Percentiles rank a stretch among this genome's conserved stretches.
Evolutionary conservation across 2,329 filamentous ascomycete genomes (phyloP).

Genomic region (Albophoma yamanashiensis): DNA sequence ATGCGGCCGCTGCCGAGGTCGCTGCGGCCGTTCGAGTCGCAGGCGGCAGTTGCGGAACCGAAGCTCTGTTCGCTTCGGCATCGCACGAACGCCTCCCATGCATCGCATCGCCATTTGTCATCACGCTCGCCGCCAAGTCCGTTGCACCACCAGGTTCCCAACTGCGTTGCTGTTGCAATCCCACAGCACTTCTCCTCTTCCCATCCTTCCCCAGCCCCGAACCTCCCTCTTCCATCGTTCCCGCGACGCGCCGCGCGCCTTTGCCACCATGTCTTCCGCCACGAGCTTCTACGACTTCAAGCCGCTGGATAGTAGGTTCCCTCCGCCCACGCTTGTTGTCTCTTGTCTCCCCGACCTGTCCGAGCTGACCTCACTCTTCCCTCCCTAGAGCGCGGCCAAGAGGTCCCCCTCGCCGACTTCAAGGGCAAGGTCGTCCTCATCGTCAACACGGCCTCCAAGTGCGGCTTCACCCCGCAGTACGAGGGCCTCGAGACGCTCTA

Average conservation of each 20-base stretch:
- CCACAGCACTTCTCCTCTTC: not conserved
- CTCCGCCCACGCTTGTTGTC: not conserved
- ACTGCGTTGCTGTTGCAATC: constrained; percentile 1
- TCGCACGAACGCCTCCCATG: not conserved
- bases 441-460: constrained; percentile 98
- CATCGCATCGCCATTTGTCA: constrained; percentile 4
- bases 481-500: constrained; percentile 83
- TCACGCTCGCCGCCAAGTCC: constrained; percentile 2
- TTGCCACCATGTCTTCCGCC: constrained; percentile 26
- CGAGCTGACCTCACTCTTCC: constrained; percentile 6
- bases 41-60: not conserved
- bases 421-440: constrained; percentile 89
- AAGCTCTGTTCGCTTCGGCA: not conserved
- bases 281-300: constrained; percentile 70
- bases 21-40: not conserved
- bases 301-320: constrained; percentile 58
- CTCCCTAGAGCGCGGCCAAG: constrained; percentile 43
- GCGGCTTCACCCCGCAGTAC: constrained; percentile 96
- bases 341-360: not conserved
- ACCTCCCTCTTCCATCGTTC: not conserved
- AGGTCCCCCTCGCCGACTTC: constrained; percentile 59
- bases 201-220: not conserved
- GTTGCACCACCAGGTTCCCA: not conserved
- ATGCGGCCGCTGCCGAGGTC: not conserved
- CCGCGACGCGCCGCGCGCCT: not conserved